Evolutionary conservation across 257 asterid genomes (phyloP).

Genomic region (Nicotiana undulata): DNA sequence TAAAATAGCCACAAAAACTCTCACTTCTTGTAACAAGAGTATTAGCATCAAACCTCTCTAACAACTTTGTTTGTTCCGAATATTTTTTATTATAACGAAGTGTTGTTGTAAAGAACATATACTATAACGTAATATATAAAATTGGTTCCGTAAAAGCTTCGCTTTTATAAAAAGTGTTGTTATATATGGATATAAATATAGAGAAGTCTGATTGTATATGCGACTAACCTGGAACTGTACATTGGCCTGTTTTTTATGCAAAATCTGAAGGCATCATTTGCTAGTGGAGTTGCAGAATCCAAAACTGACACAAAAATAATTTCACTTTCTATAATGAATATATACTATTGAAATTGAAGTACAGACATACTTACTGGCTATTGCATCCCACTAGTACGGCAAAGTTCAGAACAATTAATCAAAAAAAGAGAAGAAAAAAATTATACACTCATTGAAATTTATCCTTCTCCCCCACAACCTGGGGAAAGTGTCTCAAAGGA

Average conservation of each 20-base stretch:
- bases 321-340: neutral
- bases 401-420: neutral
- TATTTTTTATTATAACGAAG: too few species aligned
- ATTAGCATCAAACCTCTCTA: too few species aligned
- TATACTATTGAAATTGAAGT: neutral
- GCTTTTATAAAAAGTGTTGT: too few species aligned
- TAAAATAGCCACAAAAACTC: too few species aligned
- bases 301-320: neutral
- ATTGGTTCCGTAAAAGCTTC: too few species aligned
- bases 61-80: too few species aligned
- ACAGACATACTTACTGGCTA: neutral
- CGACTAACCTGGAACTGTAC: neutral
- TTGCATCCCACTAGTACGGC: neutral
- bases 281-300: neutral
- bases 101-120: too few species aligned
- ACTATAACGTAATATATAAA: too few species aligned
- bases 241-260: neutral
- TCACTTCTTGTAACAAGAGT: too few species aligned
- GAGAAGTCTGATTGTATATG: too few species aligned
- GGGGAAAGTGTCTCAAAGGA: neutral
- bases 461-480: neutral
- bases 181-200: too few species aligned
- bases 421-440: neutral
- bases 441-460: neutral
- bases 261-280: neutral